Evolutionary conservation across 78 protist species (phyloP).

Genomic region (Protostelium mycophagum): DNA sequence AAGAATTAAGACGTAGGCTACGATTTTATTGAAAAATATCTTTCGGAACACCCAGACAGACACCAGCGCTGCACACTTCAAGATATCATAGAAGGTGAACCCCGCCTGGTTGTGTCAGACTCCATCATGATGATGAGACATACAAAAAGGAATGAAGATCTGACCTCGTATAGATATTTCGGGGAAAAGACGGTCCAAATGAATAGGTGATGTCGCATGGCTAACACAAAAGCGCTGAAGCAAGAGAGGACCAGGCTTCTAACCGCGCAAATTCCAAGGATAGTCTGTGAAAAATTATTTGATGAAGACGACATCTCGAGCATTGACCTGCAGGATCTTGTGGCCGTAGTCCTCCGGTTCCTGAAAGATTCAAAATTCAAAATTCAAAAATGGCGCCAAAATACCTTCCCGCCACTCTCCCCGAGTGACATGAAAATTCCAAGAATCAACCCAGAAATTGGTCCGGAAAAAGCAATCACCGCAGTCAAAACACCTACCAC

Average conservation of each 20-base stretch:
- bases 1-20: too few relatives aligned
- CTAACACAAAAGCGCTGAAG: conserved; percentile 35
- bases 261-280: conserved; percentile 29
- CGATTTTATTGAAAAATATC: too few relatives aligned
- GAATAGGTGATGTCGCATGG: conserved; percentile 48
- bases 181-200: conserved; percentile 72
- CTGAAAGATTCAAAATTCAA: conserved; percentile 9
- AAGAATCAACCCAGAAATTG: conserved; percentile 28
- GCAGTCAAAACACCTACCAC: conserved; percentile 41
- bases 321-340: neutral
- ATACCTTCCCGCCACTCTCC: conserved; percentile 21
- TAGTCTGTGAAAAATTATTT: conserved; percentile 30
- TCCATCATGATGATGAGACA: neutral
- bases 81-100: neutral
- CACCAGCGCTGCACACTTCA: neutral
- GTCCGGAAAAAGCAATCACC: conserved; percentile 44
- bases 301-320: conserved; percentile 32
- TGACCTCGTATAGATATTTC: conserved; percentile 58
- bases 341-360: conserved; percentile 7
- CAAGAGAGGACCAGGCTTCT: conserved; percentile 39
- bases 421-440: conserved; percentile 5
- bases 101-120: too few relatives aligned
- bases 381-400: neutral
- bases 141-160: conserved; percentile 12
- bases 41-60: too few relatives aligned